A percentile compares a stretch with the other conserved stretches of the same genome.
These are phyloP conservation scores for Hymenoscyphus linearis DNA, from an alignment of 2,329 filamentous ascomycete genomes.

Conservation along the genomic window DNA sequence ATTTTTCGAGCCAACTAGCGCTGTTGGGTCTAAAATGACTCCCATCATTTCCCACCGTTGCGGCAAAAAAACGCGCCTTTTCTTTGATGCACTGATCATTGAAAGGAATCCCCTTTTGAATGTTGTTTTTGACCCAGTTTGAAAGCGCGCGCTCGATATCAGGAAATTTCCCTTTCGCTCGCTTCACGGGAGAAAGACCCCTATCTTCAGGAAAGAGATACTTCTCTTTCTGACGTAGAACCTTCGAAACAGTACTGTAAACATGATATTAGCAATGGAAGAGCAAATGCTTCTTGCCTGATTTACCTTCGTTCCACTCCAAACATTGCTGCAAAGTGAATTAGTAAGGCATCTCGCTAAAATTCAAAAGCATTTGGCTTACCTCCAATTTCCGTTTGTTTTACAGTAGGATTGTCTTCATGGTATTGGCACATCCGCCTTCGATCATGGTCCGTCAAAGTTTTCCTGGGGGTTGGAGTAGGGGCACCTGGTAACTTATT, in stretches of 20 bases:
- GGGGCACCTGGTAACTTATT: slow-evolving; percentile 45
- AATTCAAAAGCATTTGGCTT: slow-evolving; percentile 32
- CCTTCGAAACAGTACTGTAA: slow-evolving; percentile 92
- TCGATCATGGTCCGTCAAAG: slow-evolving; percentile 85
- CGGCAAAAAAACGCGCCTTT: slow-evolving; percentile 77
- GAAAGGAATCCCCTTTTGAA: slow-evolving; percentile 67
- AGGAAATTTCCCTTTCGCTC: slow-evolving; percentile 75
- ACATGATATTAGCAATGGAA: slow-evolving; percentile 28
- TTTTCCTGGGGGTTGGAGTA: slow-evolving; percentile 69
- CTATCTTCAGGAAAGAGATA: slow-evolving; percentile 80
- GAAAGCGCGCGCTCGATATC: slow-evolving; percentile 89
- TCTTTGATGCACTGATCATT: slow-evolving; percentile 79
- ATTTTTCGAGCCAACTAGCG: slow-evolving; percentile 83
- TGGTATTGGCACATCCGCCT: slow-evolving; percentile 91
- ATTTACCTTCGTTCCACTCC: slow-evolving; percentile 92
- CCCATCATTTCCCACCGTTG: slow-evolving; percentile 65
- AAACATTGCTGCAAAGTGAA: slow-evolving; percentile 63
- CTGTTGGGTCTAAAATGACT: slow-evolving; percentile 66
- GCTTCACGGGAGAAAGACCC: slow-evolving; percentile 73
- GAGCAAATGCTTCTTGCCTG: slow-evolving; percentile 1
- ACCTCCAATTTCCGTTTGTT: slow-evolving; percentile 95
- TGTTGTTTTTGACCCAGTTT: slow-evolving; percentile 80
- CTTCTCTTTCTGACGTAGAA: slow-evolving; percentile 88
- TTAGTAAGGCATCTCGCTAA: slow-evolving; percentile 19
- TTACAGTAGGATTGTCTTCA: slow-evolving; percentile 81